phyloP scores from a whole-genome alignment of 345 rosid species.

The Lagerstroemia speciosa region DNA sequence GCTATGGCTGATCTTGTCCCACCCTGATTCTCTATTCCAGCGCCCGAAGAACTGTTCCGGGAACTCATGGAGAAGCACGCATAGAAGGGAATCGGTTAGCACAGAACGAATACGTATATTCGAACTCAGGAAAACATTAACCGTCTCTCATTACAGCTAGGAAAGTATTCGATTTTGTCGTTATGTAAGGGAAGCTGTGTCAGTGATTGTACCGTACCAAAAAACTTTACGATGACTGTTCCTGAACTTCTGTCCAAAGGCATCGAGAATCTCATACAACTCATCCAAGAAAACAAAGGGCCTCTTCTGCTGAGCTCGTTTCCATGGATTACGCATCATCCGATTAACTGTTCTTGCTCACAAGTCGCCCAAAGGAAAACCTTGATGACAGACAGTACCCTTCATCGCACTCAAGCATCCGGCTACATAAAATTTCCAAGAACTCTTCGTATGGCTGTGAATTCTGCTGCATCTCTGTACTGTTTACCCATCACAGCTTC shows the following conservation, averaged over 20 bases:
- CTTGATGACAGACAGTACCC: not conserved
- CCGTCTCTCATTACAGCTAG: not conserved
- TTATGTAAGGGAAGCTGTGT: not conserved
- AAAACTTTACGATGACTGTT: not conserved
- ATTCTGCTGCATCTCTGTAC: not conserved
- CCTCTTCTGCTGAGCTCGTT: not conserved
- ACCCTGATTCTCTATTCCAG: constrained; percentile 14
- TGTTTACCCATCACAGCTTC: not conserved
- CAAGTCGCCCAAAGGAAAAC: not conserved
- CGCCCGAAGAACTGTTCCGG: constrained; percentile 39
- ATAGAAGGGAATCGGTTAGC: constrained; percentile 4
- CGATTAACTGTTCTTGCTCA: not conserved
- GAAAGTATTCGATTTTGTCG: not conserved
- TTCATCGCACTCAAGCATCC: not conserved
- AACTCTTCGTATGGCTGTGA: no score
- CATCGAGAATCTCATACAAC: not conserved
- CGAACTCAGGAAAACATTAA: not conserved
- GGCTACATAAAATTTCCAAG: no score
- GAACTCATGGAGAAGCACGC: constrained; percentile 39
- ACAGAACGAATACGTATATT: not conserved
- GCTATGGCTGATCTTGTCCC: not conserved
- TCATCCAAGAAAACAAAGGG: not conserved
- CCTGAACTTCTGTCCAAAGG: not conserved
- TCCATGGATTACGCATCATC: not conserved
- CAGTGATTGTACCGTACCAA: not conserved